Evolutionary conservation across 805 yeast species (phyloP), one percentile per base, ranked within the genome.

Genomic region (Saccharomycopsis sp.): DNA sequence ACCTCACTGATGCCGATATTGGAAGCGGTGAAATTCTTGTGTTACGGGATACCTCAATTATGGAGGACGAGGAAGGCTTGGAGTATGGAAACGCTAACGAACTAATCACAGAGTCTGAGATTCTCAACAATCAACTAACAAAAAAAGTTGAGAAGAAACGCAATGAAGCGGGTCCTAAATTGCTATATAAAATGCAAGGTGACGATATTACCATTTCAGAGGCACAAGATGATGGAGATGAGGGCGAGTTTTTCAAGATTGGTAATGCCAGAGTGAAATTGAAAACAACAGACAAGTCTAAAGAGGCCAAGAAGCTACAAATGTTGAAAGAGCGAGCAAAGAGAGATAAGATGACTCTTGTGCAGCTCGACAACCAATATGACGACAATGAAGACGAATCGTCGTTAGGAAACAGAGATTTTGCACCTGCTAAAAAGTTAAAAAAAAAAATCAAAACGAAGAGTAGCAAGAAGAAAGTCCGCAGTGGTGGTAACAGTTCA

Each of bases 1-100:
- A 59, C 48, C 54, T 59, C 51, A 48, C 24, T 16, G 23, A 51
- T 24, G 53, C 58, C 2, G 52, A 41, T 12, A 29, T 60, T 7
- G 41, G 60, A 2, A 60, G 68, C n/a, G 75, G 75, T 9, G 78
- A 73, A 1, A 68, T 79, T 1, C 67, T 81, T 50, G 79, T 82
- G 0, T 68, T 80, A 41, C 70, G 75, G 50, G 85, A 80, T 61
- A 63, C 66, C 14, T 68, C 68, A 23, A 60, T 79, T 15, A 62
- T 74, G 15, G 73, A 44, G 7, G 70, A 62, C n/a, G 64, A 68
- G 4, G 71, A 66, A 5, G 62, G 57, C 16, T 58, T 53, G 8
- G 48, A 44, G 8, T 12, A 44, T 44, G 37, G 37, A 29, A 29
- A 29, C 12, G 48, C 12, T 12, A 68, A 67, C 44, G 69, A 70